Conservation (phyloP, 176 grass and related monocot species). For the Ananas comosus region DNA sequence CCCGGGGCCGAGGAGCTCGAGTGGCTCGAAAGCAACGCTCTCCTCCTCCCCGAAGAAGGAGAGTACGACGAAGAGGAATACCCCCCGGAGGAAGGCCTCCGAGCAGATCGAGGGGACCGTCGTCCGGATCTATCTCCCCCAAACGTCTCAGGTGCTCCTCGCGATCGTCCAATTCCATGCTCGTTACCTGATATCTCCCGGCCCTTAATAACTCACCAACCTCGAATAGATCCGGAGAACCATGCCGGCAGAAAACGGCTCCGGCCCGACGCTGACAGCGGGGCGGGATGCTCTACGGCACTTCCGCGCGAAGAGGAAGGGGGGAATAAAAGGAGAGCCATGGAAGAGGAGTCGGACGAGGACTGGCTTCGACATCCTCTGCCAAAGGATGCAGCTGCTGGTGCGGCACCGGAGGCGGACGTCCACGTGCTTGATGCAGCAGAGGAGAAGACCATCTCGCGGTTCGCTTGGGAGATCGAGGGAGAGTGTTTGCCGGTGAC, state of each 20-base stretch:
- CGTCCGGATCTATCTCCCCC: background rate
- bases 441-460: conserved; percentile 46
- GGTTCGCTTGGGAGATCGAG: conserved; percentile 63
- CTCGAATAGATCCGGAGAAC: background rate
- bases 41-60: conserved; percentile 41
- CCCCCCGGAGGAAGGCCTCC: conserved; percentile 4
- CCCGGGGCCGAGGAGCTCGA: conserved; percentile 71
- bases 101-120: conserved; percentile 10
- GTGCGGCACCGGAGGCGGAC: conserved; percentile 19
- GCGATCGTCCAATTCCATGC: background rate
- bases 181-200: background rate
- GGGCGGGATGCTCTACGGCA: conserved; percentile 11
- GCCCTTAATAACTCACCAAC: background rate
- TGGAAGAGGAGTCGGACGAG: conserved; percentile 20
- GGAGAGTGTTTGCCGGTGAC: conserved; percentile 69
- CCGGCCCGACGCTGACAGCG: conserved; percentile 12
- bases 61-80: conserved; percentile 10
- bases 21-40: conserved; percentile 62
- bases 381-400: conserved; percentile 24
- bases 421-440: conserved; percentile 29
- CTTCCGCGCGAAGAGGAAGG: conserved; percentile 14
- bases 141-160: background rate
- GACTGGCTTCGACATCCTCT: conserved; percentile 36
- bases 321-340: conserved; percentile 35
- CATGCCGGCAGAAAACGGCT: conserved; percentile 1